Conservation (phyloP, 768 basidiomycete species). For the Mycena floridula region DNA sequence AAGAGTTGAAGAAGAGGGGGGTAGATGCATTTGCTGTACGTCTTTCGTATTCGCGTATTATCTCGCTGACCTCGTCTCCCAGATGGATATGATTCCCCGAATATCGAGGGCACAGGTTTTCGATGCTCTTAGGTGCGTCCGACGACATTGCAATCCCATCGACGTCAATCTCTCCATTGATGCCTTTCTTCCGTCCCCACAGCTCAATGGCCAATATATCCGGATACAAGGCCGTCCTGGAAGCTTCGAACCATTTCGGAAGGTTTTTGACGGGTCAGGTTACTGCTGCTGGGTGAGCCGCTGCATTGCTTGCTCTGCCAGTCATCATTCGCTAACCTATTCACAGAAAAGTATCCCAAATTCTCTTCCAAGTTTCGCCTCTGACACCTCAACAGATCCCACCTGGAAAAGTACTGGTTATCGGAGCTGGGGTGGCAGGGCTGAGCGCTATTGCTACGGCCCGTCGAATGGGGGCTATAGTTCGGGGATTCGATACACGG, state of each 20-base stretch:
- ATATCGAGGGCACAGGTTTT: slow-evolving; percentile 89
- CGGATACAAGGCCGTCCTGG: slow-evolving; percentile 89
- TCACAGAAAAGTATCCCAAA: slow-evolving; percentile 34
- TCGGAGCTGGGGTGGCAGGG: slow-evolving; percentile 87
- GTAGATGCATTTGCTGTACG: slow-evolving; percentile 67
- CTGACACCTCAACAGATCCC: slow-evolving; percentile 48
- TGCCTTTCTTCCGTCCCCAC: not conserved
- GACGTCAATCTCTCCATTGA: not conserved
- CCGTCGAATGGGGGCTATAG: slow-evolving; percentile 79
- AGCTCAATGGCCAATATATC: slow-evolving; percentile 94
- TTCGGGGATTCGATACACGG: slow-evolving; percentile 84
- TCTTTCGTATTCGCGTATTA: slow-evolving; percentile 3
- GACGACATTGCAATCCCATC: no score
- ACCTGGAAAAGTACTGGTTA: slow-evolving; percentile 81
- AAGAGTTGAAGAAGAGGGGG: slow-evolving; percentile 58
- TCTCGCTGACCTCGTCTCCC: not conserved
- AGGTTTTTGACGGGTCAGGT: slow-evolving; percentile 88
- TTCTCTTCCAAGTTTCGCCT: slow-evolving; percentile 1
- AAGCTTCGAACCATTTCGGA: slow-evolving; percentile 87
- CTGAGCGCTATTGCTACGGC: slow-evolving; percentile 88
- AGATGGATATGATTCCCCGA: slow-evolving; percentile 89
- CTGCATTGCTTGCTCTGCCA: slow-evolving; percentile 1
- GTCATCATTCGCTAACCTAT: not conserved
- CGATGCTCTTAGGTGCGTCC: slow-evolving; percentile 70
- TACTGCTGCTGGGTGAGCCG: slow-evolving; percentile 80